These are phyloP conservation scores for Chlamydomonas reinhardtii DNA, from an alignment of 163 green algal species.

Conservation along the genomic window DNA sequence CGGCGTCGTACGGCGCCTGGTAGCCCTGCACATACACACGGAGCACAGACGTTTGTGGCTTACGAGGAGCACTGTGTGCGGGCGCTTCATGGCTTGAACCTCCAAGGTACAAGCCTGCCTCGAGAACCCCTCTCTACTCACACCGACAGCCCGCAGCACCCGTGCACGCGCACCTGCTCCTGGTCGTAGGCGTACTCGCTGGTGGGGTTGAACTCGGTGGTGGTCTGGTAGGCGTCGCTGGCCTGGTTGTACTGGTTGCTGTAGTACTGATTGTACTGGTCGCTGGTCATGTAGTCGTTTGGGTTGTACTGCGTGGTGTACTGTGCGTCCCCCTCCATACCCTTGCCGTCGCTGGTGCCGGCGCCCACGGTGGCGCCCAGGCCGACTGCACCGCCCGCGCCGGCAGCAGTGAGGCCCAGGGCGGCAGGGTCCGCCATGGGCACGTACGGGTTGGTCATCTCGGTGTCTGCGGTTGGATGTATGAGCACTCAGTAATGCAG, in stretches of 20 bases:
- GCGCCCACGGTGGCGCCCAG: background rate
- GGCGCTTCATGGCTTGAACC: background rate
- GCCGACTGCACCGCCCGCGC: no score
- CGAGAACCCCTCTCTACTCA: background rate
- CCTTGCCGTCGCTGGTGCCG: slow-evolving; percentile 22
- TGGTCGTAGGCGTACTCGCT: slow-evolving; percentile 40
- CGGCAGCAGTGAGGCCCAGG: background rate
- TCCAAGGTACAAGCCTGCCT: no score
- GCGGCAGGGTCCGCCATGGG: slow-evolving; percentile 32
- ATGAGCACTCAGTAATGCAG: no score
- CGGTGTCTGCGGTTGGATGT: background rate
- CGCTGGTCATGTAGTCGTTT: slow-evolving; percentile 41
- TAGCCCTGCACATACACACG: slow-evolving; percentile 12
- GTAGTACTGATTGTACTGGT: slow-evolving; percentile 43
- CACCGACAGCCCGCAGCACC: background rate
- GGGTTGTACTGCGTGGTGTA: slow-evolving; percentile 32
- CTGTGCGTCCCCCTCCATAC: background rate
- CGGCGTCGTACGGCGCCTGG: slow-evolving; percentile 31
- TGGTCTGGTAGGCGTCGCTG: slow-evolving; percentile 33
- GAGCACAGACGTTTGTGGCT: background rate
- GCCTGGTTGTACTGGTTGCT: slow-evolving; percentile 28
- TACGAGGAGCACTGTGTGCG: background rate
- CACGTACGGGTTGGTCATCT: slow-evolving; percentile 50
- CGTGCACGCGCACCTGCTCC: slow-evolving; percentile 12
- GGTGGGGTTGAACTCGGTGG: slow-evolving; percentile 37